These are phyloP conservation scores for Verticillium zaregamsianum DNA, from an alignment of 2,329 filamentous ascomycete species.

Conservation along the genomic window DNA sequence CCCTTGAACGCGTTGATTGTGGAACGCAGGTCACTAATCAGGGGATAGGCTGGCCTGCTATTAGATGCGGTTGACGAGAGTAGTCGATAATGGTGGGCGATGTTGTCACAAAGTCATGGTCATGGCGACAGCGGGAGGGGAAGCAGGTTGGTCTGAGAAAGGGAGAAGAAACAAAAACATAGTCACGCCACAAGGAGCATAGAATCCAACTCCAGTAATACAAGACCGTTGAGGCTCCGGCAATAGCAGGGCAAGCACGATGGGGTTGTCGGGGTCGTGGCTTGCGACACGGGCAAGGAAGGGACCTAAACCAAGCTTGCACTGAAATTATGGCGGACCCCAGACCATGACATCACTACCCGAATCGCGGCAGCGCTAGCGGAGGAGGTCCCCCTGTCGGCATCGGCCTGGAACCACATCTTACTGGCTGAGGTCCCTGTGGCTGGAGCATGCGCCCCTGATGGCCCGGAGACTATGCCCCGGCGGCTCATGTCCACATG, in stretches of 20 bases:
- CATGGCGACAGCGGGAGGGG: too few relatives aligned
- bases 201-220: neutral
- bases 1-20: too few relatives aligned
- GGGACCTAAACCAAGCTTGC: neutral
- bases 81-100: neutral
- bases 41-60: neutral
- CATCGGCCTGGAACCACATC: neutral
- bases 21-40: neutral
- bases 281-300: neutral
- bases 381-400: neutral
- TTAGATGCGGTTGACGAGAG: neutral
- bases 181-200: neutral
- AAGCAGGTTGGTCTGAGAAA: neutral
- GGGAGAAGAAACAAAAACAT: too few relatives aligned
- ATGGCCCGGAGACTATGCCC: neutral
- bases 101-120: neutral
- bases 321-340: neutral
- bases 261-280: neutral
- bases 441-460: neutral
- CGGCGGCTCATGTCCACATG: neutral
- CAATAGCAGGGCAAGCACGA: neutral
- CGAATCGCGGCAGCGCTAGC: neutral
- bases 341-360: conserved; percentile 4
- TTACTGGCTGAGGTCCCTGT: neutral
- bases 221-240: neutral